phyloP scores from a whole-genome alignment of 352 stramenopile species.

The Pythium rhizo-oryzae region DNA sequence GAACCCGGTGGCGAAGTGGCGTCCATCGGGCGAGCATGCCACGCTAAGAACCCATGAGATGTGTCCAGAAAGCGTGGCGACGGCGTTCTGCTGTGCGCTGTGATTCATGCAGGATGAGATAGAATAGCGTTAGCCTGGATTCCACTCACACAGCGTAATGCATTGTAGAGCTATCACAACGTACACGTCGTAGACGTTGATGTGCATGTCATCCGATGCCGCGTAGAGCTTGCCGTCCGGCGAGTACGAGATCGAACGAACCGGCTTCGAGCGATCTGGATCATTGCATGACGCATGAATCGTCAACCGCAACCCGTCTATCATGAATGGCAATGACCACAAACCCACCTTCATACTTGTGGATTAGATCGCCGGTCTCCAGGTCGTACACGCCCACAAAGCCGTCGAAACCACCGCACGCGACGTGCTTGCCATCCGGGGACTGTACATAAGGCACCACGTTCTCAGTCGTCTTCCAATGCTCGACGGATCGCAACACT shows the following conservation, averaged over 20 bases:
- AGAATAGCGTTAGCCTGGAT: not conserved
- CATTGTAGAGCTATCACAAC: too few species aligned
- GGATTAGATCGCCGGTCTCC: conserved; percentile 74
- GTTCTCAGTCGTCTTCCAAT: too few species aligned
- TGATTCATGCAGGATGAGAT: not conserved
- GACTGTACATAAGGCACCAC: too few species aligned
- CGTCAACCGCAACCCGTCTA: too few species aligned
- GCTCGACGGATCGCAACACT: too few species aligned
- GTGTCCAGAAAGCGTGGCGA: conserved; percentile 87
- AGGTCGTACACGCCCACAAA: conserved; percentile 88
- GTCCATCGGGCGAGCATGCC: conserved; percentile 78
- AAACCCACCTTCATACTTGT: conserved; percentile 80
- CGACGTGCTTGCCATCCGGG: conserved; percentile 81
- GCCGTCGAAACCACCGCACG: conserved; percentile 79
- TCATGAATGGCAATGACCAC: too few species aligned
- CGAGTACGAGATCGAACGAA: conserved; percentile 86
- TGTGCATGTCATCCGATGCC: conserved; percentile 91
- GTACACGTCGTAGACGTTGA: conserved; percentile 93
- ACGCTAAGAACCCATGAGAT: conserved; percentile 90
- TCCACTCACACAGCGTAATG: too few species aligned
- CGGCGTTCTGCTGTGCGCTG: conserved; percentile 71
- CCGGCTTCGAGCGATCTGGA: conserved; percentile 87
- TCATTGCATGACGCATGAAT: not conserved
- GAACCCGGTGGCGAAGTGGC: conserved; percentile 87
- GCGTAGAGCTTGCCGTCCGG: conserved; percentile 87